Conservation (phyloP, 441 rosid species). For the Croton laevigatus region DNA sequence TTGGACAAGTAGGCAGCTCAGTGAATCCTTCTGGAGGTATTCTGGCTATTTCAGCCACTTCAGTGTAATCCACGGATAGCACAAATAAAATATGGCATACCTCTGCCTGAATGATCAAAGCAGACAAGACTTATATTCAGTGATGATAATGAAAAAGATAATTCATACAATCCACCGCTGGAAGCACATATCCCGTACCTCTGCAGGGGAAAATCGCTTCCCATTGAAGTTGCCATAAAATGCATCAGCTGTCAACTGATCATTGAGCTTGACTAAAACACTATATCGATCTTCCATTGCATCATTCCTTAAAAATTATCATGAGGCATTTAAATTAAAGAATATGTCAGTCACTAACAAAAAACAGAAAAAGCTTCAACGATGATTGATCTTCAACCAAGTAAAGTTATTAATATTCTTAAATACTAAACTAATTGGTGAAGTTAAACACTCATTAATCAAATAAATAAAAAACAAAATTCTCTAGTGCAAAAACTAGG, state of each 20-base stretch:
- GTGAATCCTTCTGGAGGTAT: slow-evolving; percentile 66
- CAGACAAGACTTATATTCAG: not conserved
- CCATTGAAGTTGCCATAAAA: slow-evolving; percentile 62
- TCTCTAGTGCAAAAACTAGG: no score
- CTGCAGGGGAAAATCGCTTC: slow-evolving; percentile 68
- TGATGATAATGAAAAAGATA: no score
- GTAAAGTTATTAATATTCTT: no score
- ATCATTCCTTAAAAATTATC: slow-evolving; percentile 56
- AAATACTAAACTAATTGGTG: no score
- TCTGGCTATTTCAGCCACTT: slow-evolving; percentile 62
- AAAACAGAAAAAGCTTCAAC: no score
- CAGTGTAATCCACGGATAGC: slow-evolving; percentile 63
- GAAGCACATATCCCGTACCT: slow-evolving; percentile 42
- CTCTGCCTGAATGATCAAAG: slow-evolving; percentile 54
- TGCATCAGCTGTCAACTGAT: slow-evolving; percentile 57
- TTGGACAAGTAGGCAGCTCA: slow-evolving; percentile 86
- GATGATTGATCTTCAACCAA: no score
- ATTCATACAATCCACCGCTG: not conserved
- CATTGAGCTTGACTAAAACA: slow-evolving; percentile 55
- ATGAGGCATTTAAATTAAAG: not conserved
- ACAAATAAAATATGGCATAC: slow-evolving; percentile 73
- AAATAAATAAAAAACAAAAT: no score
- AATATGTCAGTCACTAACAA: not conserved
- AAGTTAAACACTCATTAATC: no score
- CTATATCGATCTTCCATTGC: slow-evolving; percentile 92